Evolutionary conservation across 192 early-diverging fungal species (phyloP), one percentile per base, ranked within the genome.

Genomic region (Coemansia interrupta): DNA sequence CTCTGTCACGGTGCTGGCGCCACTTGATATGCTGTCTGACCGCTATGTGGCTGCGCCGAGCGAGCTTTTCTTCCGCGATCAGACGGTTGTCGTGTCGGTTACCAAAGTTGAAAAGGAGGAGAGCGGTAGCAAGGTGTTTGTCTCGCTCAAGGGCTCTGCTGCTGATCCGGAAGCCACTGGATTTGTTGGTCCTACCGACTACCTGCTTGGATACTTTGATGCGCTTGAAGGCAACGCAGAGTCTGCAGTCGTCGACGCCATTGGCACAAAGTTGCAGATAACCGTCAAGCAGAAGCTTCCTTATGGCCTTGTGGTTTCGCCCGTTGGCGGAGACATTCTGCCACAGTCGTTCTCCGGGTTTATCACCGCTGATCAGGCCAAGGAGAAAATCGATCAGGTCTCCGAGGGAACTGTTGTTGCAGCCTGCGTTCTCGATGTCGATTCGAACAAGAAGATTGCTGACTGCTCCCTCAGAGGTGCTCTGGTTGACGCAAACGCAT

Each of bases 11-110:
- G 89, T 81, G n/a, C 60, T 87, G 40, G 89, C 83, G n/a, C 64
- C 64, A 19, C 39, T 78, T 28, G 66, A 72, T 40, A 66, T 78
- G 57, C 48, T 89, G 23, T 84, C 89, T 5, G 89, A 91, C 61
- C 63, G 70, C 38, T 90, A 73, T 58, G 80, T 92, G 0, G 60
- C 87, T 9, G 63, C 73, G 3, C 66, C 86, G 0, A 64, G 70
- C 40, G 83, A 86, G 13, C 44, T 69, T 19, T 83, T 90, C 49
- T 46, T 73, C 28, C 53, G 51, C 20, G 82, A 86, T 47, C 92
- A 94, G 64, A 88, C 88, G 13, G 90, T 94, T 7, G 32, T 90
- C 32, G 84, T 82, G 10, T 66, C 55, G 28, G 76, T 94, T n/a
- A 56, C 61, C 43, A 64, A 58, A 28, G 70, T 90, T 26, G 84